phyloP scores from a whole-genome alignment of 2,329 filamentous ascomycete species.

The Alternaria sp. region DNA sequence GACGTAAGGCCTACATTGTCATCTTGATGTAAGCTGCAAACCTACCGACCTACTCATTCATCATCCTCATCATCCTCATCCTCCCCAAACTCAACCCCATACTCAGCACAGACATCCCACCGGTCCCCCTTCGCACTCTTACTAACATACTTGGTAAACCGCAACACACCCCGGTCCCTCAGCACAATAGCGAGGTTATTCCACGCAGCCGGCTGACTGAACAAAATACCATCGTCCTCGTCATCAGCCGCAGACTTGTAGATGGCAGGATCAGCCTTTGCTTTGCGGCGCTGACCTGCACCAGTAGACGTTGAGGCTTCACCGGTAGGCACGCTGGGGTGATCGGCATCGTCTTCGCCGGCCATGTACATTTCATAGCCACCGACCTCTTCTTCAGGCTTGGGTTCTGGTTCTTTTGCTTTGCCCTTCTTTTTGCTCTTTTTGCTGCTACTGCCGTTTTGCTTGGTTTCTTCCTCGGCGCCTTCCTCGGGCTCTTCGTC shows the following conservation, averaged over 20 bases:
- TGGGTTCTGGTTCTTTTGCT: conserved; percentile 6
- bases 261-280: conserved; percentile 75
- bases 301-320: conserved; percentile 51
- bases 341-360: conserved; percentile 67
- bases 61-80: conserved; percentile 52
- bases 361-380: conserved; percentile 95
- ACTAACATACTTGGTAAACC: conserved; percentile 97
- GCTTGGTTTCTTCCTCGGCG: conserved; percentile 55
- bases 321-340: conserved; percentile 47
- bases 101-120: conserved; percentile 86
- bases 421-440: conserved; percentile 40
- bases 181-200: conserved; percentile 91
- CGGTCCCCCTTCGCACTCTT: conserved; percentile 81
- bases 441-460: conserved; percentile 42
- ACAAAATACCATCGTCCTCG: conserved; percentile 78
- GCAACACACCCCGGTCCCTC: conserved; percentile 81
- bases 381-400: conserved; percentile 65
- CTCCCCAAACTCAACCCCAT: conserved; percentile 70
- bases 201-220: conserved; percentile 76
- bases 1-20: not conserved
- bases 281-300: conserved; percentile 55
- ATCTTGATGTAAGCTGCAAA: not conserved
- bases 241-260: conserved; percentile 66
- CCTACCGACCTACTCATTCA: not conserved
- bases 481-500: conserved; percentile 60